Evolutionary conservation across 1,139 yeast species (phyloP), one percentile per base, ranked within the genome.

Genomic region (Pichia sp.): DNA sequence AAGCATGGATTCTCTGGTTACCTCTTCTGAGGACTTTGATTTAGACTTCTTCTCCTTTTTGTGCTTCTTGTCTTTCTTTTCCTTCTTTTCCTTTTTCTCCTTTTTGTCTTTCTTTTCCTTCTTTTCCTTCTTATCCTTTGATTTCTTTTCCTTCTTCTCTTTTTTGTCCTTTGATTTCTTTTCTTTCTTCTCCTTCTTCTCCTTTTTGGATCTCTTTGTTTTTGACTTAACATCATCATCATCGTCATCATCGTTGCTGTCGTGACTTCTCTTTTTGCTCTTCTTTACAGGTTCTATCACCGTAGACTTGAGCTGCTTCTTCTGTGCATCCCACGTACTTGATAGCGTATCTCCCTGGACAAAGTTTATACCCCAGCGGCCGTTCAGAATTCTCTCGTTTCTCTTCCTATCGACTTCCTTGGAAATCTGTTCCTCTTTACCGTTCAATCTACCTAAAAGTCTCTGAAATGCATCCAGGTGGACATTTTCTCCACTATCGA

Each of bases 401-500:
- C 84, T 67, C 49, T 77, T 77, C 40, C 74, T 66, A 27, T 82
- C 88, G 45, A 82, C 56, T 50, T 78, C 87, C 40, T 68, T 62
- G 35, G 60, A 59, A 13, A 79, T 67, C 43, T 66, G 66, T 22
- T 73, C 75, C 56, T 77, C 88, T 48, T 74, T 75, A 27, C 93
- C 93, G 54, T 82, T 91, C 43, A 91, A 68, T 52, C 91, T 72
- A 8, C 96, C 96, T 46, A 91, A 66, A 34, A 91, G 74, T 52
- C 94, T 70, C 62, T 93, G 98, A 56, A 91, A 91, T 13, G 81
- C 94, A 58, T 91, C 97, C 34, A 93, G 65, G 2, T 97, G 97
- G 15, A 91, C 83, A 44, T 91, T 77, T 52, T 83, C 94, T 34
- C 88, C 95, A 42, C 76, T 73, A 49, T 80, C 87, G 49, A 76